Base-by-base conservation (phyloP, 148 eudicot genomes). In the Silene latifolia region DNA sequence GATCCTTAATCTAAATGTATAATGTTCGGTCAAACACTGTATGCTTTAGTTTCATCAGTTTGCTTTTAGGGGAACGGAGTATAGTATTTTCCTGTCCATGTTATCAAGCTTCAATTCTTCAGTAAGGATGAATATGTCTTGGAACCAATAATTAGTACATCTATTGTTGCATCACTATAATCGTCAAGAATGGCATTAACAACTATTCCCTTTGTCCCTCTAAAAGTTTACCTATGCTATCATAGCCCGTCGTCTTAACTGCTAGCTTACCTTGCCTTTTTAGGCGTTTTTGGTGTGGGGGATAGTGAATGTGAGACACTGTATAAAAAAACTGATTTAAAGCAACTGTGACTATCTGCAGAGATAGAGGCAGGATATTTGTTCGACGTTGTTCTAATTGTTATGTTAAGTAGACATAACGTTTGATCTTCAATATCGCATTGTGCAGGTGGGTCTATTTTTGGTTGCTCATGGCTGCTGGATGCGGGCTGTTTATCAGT, bases 391-490 rank as follows among this genome's bases (percentile, higher is more conserved):
- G 27, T 44, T 60, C 12, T 46, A 21, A 46, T 17, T 32, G 23
- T 23, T 51, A 51, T 77, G 59, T 54, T 54, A 46, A 48, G 42
- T 69, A 29, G 24, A 71, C 53, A 65, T 56, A 4, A 25, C 67
- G 54, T 73, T 69, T 39, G 9, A 61, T 61, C 46, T 62, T 23
- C 63, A 48, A 68, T 57, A 42, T 59, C 17, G 42, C 47, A 51
- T 60, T 24, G 5, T 71, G 62, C 88, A 91, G 98, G 80, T 93
- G 98, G 98, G 27, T 93, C 71, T 89, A 93, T 86, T 93, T 93
- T 87, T 93, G 97, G 98, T 81, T 93, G 78, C 91, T 93, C 57
- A 89, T 93, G 97, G 98, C 98, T 77, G 94, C 98, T 71, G 98
- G 95, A 39, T 91, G 83, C 62, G 98, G 98, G 66, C 87, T 93